Base-by-base conservation (phyloP, 1,139 yeast species). In the Williopsis jadinii region DNA sequence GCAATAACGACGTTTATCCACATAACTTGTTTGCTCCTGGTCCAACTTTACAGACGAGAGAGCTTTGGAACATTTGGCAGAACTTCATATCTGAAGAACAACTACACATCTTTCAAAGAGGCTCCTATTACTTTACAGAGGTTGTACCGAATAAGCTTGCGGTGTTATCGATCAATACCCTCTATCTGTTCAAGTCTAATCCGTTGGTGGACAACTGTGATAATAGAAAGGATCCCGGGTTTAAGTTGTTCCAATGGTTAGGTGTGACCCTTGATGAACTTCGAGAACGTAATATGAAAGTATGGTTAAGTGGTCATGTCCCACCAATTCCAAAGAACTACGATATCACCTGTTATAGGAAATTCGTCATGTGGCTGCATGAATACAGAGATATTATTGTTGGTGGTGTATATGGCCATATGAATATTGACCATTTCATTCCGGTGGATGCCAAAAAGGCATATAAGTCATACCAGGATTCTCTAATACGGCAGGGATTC, bases 1-100 rank as follows among this genome's bases (percentile, higher is more conserved):
- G 95, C 5, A 86, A 86, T 59, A 86, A 86, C 58, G 95, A 86
- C 58, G 95, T 86, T 2, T 86, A 78, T 58, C 95, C 95, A 1
- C 95, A 86, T 62, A 86, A 86, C 56, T 65, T 86, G 58, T 83
- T 84, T 60, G 77, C 88, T 1, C 77, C 85, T 1, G 95, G 95
- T 0, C 95, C 95, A 11, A 84, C 95, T 11, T 64, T 83, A 45
- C 95, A 84, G 60, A 85, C 94, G 0, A 67, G 94, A 56, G 90
- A 84, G 60, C 63, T 84, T 59, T 81, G 69, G 62, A 73, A 71
- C 47, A 78, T 85, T 40, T 86, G 95, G 95, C 68, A 76, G 41
- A 65, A 70, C 44, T 83, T 77, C 53, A 69, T 86, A n/a, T 95
- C 95, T 2, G 79, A 79, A 48, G 79, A 78, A 41, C 95, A 86